Conservation (phyloP, 148 eudicot genomes). For the Talinum fruticosum region DNA sequence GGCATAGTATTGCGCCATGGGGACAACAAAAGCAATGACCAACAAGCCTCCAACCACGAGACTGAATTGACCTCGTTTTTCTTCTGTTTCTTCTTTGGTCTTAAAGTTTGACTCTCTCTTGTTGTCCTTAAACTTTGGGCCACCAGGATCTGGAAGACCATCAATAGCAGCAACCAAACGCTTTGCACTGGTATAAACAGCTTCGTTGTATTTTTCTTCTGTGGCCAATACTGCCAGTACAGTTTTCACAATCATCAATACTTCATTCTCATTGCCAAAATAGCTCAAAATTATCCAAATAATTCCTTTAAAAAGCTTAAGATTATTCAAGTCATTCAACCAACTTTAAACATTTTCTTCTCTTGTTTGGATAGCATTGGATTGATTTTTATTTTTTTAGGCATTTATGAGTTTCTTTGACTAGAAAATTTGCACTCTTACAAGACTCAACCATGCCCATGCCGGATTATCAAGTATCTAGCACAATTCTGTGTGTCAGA, state of each 20-base stretch:
- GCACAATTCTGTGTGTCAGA: not conserved
- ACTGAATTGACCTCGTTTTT: constrained; percentile 93
- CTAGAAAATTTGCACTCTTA: not conserved
- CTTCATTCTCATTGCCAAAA: not conserved
- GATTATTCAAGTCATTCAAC: not conserved
- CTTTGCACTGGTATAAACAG: constrained; percentile 69
- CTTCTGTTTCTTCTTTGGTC: constrained; percentile 88
- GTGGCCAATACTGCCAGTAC: constrained; percentile 78
- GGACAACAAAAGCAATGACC: constrained; percentile 93
- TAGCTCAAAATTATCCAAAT: constrained; percentile 1
- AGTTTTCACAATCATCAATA: constrained; percentile 12
- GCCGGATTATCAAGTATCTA: too few relatives aligned
- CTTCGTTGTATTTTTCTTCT: constrained; percentile 97
- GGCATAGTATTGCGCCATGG: constrained; percentile 99
- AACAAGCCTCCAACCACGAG: constrained; percentile 95
- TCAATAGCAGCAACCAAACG: constrained; percentile 93
- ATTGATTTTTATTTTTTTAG: not conserved
- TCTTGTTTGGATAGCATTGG: not conserved
- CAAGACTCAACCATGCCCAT: too few relatives aligned
- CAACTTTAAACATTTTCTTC: not conserved
- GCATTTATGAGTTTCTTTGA: not conserved
- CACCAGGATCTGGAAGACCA: constrained; percentile 95
- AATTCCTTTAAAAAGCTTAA: too few relatives aligned
- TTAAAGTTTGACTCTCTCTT: constrained; percentile 96
- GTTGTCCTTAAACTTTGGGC: constrained; percentile 68